A percentile compares a stretch with the other conserved stretches of the same genome.
Evolutionary conservation across 441 rosid species (phyloP).

Genomic region (Metrosideros polymorpha): DNA sequence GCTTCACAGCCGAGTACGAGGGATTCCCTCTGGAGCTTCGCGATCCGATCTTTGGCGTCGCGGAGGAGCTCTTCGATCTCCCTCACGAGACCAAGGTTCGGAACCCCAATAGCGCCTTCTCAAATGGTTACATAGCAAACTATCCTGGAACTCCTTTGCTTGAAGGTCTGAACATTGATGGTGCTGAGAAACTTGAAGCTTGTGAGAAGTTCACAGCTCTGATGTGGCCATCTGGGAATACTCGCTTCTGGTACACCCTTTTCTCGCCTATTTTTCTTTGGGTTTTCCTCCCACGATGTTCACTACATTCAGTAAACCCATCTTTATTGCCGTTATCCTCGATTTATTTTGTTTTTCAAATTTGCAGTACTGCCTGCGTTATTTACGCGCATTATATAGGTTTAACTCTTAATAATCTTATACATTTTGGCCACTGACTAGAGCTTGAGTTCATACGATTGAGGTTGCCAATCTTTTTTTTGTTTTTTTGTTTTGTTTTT

Average conservation of each 20-base stretch:
- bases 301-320: background rate
- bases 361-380: no score
- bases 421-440: no score
- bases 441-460: no score
- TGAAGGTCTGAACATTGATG: conserved; percentile 54
- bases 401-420: no score
- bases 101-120: conserved; percentile 36
- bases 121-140: conserved; percentile 45
- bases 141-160: conserved; percentile 32
- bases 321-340: no score
- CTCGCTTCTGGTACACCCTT: conserved; percentile 35
- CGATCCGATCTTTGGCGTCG: conserved; percentile 8
- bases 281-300: background rate
- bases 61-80: conserved; percentile 42
- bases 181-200: conserved; percentile 28
- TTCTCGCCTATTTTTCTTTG: background rate
- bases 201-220: conserved; percentile 34
- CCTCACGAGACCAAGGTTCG: conserved; percentile 43
- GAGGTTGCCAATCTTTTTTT: no score
- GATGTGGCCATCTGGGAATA: conserved; percentile 65
- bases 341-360: no score
- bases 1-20: background rate
- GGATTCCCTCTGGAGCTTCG: conserved; percentile 23
- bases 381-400: no score
- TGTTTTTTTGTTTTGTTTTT: no score